Evolutionary conservation across 2,329 filamentous ascomycete genomes (phyloP).

Genomic region (Fusarium pseudonygamai): DNA sequence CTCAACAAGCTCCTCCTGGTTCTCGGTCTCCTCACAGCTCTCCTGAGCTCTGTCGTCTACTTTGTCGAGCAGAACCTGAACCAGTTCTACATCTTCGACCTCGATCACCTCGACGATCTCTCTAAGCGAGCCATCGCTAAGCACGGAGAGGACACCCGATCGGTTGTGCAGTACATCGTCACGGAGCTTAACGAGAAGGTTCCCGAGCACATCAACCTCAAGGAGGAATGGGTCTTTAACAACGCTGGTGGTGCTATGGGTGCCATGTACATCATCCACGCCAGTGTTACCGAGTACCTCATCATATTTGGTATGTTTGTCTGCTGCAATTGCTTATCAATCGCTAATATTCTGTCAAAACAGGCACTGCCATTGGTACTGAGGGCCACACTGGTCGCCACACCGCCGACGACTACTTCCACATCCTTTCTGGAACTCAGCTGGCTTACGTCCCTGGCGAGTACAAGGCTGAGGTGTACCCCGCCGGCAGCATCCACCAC

Average conservation of each 20-base stretch:
- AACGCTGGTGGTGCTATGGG: slow-evolving; percentile 93
- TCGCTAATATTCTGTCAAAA: slow-evolving; percentile 9
- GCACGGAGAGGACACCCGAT: slow-evolving; percentile 79
- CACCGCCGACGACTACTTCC: slow-evolving; percentile 94
- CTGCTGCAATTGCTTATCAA: background rate
- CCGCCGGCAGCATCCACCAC: slow-evolving; percentile 75
- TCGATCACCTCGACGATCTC: slow-evolving; percentile 73
- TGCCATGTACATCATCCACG: slow-evolving; percentile 89
- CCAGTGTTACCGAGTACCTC: slow-evolving; percentile 90
- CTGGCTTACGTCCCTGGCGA: slow-evolving; percentile 76
- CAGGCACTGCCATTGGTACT: slow-evolving; percentile 78
- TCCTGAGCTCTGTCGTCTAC: slow-evolving; percentile 64
- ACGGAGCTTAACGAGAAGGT: slow-evolving; percentile 67
- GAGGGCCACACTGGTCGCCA: slow-evolving; percentile 90
- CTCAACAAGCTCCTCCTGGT: slow-evolving; percentile 56
- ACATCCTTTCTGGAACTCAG: slow-evolving; percentile 84
- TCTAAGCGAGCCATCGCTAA: slow-evolving; percentile 70
- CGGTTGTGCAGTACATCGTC: slow-evolving; percentile 76
- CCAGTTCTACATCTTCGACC: slow-evolving; percentile 79
- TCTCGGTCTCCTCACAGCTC: slow-evolving; percentile 62
- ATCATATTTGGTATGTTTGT: slow-evolving; percentile 75
- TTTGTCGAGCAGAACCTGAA: slow-evolving; percentile 67
- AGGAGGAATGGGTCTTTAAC: slow-evolving; percentile 91
- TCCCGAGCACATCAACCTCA: slow-evolving; percentile 68
- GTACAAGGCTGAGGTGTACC: slow-evolving; percentile 76